Percentiles rank a stretch among this genome's conserved stretches.
Evolutionary conservation across 1,139 yeast species (phyloP).

Genomic region (Saccharomycopsis phalli): DNA sequence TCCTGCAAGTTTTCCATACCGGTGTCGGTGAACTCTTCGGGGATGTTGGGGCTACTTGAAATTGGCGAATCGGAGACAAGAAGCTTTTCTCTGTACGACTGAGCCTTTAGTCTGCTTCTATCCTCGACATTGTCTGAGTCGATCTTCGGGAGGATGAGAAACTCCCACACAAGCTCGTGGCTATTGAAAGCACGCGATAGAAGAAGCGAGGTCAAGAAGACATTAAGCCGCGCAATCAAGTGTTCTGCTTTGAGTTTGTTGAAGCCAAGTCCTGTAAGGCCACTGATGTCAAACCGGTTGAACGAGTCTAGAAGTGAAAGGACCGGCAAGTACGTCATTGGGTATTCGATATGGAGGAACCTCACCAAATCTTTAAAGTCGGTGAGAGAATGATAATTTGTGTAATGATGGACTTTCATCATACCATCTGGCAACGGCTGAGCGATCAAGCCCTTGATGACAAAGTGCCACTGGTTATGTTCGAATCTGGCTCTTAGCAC

Average conservation of each 20-base stretch:
- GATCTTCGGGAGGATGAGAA: conserved; percentile 30
- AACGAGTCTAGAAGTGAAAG: conserved; percentile 27
- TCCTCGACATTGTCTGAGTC: conserved; percentile 7
- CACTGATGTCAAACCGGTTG: conserved; percentile 24
- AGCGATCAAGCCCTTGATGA: conserved; percentile 22
- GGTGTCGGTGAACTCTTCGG: conserved; percentile 18
- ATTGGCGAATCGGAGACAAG: conserved; percentile 27
- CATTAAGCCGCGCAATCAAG: conserved; percentile 39
- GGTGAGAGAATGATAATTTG: conserved; percentile 27
- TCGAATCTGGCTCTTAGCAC: conserved; percentile 31
- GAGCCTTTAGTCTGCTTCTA: conserved; percentile 16
- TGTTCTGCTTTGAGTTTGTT: conserved; percentile 35
- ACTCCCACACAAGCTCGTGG: conserved; percentile 37
- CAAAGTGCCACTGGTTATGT: conserved; percentile 23
- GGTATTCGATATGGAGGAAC: conserved; percentile 30
- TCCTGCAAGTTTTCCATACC: conserved; percentile 19
- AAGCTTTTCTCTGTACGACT: conserved; percentile 13
- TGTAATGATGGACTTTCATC: conserved; percentile 9
- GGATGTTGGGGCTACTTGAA: conserved; percentile 24
- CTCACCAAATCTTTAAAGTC: conserved; percentile 33
- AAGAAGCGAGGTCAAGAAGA: conserved; percentile 35
- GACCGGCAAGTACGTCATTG: conserved; percentile 34
- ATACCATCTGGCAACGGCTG: conserved; percentile 6
- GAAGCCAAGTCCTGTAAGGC: conserved; percentile 23
- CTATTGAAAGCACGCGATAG: conserved; percentile 28